Evolutionary conservation across 305 asterid species (phyloP).

Genomic region (Fraxinus platypoda): DNA sequence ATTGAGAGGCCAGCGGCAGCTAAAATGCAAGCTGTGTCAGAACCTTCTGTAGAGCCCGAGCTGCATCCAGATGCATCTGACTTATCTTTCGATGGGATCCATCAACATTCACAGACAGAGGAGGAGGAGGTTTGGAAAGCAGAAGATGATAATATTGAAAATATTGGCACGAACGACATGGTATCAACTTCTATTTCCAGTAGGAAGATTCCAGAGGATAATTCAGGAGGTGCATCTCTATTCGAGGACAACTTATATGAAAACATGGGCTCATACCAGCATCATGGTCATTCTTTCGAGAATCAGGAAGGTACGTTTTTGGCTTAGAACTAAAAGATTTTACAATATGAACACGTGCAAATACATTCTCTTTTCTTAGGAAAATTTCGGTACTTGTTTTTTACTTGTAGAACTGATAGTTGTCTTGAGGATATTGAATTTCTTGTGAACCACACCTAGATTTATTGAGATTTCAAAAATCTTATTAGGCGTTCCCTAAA

Average conservation of each 20-base stretch:
- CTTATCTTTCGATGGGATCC: slow-evolving; percentile 32
- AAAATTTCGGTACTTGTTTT: not conserved
- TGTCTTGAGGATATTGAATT: not conserved
- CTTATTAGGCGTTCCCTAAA: not conserved
- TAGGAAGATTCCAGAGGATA: slow-evolving; percentile 52
- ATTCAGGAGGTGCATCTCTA: slow-evolving; percentile 51
- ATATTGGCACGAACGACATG: slow-evolving; percentile 42
- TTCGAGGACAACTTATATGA: slow-evolving; percentile 46
- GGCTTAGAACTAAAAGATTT: not conserved
- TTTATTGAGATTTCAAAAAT: not conserved
- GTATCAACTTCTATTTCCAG: slow-evolving; percentile 46
- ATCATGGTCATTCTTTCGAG: slow-evolving; percentile 45
- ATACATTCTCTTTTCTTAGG: not conserved
- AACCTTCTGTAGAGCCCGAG: slow-evolving; percentile 45
- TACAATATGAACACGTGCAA: not conserved
- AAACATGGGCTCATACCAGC: slow-evolving; percentile 44
- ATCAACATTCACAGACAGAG: slow-evolving; percentile 34
- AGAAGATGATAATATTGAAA: slow-evolving; percentile 41
- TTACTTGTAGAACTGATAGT: not conserved
- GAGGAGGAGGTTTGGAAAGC: slow-evolving; percentile 42
- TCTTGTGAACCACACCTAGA: not conserved
- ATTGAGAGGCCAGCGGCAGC: slow-evolving; percentile 58
- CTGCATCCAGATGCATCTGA: slow-evolving; percentile 47
- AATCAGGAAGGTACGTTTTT: slow-evolving; percentile 46
- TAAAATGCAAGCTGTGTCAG: slow-evolving; percentile 36